Base-by-base conservation (phyloP, 495 filamentous ascomycete species). In the Penicillium ochrochloron region DNA sequence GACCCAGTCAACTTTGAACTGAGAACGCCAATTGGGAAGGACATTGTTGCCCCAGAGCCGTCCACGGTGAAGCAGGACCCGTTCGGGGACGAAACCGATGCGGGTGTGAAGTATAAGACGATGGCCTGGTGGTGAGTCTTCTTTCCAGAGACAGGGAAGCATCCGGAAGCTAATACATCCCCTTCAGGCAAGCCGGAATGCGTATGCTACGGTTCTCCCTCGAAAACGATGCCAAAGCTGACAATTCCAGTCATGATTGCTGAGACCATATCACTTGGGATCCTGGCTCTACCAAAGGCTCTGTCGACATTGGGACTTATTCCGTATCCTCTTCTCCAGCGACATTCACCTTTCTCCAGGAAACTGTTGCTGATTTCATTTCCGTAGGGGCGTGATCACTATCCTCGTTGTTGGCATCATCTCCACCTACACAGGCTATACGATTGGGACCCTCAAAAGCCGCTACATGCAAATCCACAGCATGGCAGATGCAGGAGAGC, bases 351-450 rank as follows among this genome's bases (percentile, higher is more conserved):
- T 14, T 14, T 12, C 23, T 31, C 48, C 15, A 17, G 25, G 31
- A 29, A 7, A 5, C 3, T 15, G n/a, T 31, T 11, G n/a, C 48
- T 52, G 23, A 52, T 25, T n/a, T 48, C 19, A 87, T 46, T 46
- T 74, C 46, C 35, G 1, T 39, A 78, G 73, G n/a, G 72, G 78
- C 34, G 59, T 87, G 21, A 71, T 89, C 35, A 72, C 85, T 29
- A 84, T 92, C 86, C 73, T 89, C 34, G 66, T 70, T 11, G 65
- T 90, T 19, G 90, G 89, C 7, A 62, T 89, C 21, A 62, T 90
- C n/a, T 86, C 90, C 42, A 86, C 85, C 27, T 93, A 92, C 76
- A 90, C 88, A 21, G 88, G 86, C 64, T 89, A 86, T 61, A 82
- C 89, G 25, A 81, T 93, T 59, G 88, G 86, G 21, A 87, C 90